Conservation (phyloP, 169 alveolate species). For the Plasmodium inui region DNA sequence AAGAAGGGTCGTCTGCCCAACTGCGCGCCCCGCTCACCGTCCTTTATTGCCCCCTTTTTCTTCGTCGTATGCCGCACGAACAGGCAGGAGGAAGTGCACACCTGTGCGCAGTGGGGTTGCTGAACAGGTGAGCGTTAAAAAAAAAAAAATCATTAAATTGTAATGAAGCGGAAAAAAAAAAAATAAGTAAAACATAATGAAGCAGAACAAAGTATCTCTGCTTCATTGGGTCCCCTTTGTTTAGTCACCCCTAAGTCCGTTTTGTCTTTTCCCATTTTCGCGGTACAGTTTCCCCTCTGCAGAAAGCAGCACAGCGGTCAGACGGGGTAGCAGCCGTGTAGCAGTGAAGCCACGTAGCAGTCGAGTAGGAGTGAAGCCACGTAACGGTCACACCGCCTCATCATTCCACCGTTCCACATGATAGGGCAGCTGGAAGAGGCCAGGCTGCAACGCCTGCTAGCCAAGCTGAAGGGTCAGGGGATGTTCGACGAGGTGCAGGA, state of each 20-base stretch:
- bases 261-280: neutral
- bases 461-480: neutral
- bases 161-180: neutral
- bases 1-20: neutral
- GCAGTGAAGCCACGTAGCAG: too few relatives aligned
- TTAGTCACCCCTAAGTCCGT: neutral
- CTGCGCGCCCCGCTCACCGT: neutral
- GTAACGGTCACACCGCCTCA: neutral
- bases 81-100: neutral
- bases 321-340: too few relatives aligned
- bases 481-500: conserved; percentile 42
- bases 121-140: neutral
- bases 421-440: conserved; percentile 10
- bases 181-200: neutral
- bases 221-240: neutral
- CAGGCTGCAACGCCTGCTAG: neutral
- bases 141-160: neutral
- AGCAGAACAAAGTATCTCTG: neutral
- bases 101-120: neutral
- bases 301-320: too few relatives aligned
- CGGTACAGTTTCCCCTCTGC: neutral
- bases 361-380: too few relatives aligned
- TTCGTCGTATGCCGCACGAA: neutral
- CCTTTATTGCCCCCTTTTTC: neutral
- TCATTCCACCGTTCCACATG: neutral